Base-by-base conservation (phyloP, 2,329 filamentous ascomycete species). In the Cladobotryum mycophilum region DNA sequence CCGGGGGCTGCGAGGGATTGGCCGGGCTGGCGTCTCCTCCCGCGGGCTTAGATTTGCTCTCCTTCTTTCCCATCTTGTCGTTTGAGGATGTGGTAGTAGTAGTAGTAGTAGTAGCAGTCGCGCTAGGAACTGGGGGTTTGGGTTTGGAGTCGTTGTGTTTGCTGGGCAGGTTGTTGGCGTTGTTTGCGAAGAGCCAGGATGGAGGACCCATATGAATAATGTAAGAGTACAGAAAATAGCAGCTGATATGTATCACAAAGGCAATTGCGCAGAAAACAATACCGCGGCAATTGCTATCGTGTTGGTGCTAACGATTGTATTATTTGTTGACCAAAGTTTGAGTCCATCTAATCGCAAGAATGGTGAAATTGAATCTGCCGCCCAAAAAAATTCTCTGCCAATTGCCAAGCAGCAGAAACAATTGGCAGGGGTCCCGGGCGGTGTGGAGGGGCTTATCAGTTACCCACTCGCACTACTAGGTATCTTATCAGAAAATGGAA, bases 161-260 rank as follows among this genome's bases (percentile, higher is more conserved):
- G 36, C 30, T 34, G 9, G 43, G 30, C 38, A 37, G 45, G 33
- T 55, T 56, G 55, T 52, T 51, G 41, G 60, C 56, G 59, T 73
- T 73, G 49, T 72, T 73, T 43, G 69, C 68, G 56, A 74, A 74
- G 47, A 74, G 65, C 71, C 71, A 74, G 45, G 68, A 57, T 25
- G 71, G 71, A 58, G 64, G 69, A 47, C 58, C 54, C 33, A 47
- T 48, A 20, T n/a, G 38, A 41, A 20, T 11, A 20, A 20, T 20
- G 20, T 20, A 20, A 20, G 5, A 20, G 20, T 20, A 20, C 20
- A 20, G 20, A 20, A 20, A 20, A 20, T 20, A 20, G 20, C 20
- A 20, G 20, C 20, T 20, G 5, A 20, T 20, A 5, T 20, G 3
- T 20, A 20, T 20, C 3, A 5, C 5, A 20, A 20, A 3, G 5